A percentile compares a stretch with the other conserved stretches of the same genome.
These are phyloP conservation scores for Colletotrichum higginsianum DNA, from an alignment of 2,329 filamentous ascomycete genomes.

Conservation along the genomic window DNA sequence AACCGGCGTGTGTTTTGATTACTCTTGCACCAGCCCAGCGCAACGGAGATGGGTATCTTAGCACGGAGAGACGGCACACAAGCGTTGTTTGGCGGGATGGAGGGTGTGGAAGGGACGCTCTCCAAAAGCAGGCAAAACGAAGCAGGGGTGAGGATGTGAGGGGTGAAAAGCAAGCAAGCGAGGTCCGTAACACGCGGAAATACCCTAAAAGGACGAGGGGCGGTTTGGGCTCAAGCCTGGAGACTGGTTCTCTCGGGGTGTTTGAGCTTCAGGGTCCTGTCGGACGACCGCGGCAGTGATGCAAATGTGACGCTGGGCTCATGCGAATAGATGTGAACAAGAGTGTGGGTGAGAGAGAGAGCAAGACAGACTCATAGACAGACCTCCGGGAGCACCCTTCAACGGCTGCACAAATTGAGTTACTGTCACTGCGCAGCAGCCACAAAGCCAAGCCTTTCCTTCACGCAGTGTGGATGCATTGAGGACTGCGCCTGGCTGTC, in stretches of 20 bases:
- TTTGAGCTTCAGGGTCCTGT: conserved; percentile 30
- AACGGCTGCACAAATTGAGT: neutral
- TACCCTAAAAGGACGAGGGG: conserved; percentile 3
- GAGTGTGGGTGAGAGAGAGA: neutral
- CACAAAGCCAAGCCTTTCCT: conserved; percentile 26
- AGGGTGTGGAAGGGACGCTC: conserved; percentile 1
- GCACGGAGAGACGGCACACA: conserved; percentile 39
- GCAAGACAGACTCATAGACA: neutral
- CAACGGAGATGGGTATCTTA: conserved; percentile 29
- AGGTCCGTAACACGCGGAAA: conserved; percentile 17
- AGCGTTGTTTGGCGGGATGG: conserved; percentile 25
- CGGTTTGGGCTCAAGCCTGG: neutral
- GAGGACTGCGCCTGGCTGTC: conserved; percentile 14
- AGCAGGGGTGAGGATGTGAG: conserved; percentile 5
- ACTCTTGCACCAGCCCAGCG: conserved; percentile 21
- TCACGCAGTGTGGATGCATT: neutral
- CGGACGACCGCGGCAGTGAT: conserved; percentile 14
- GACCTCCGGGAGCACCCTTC: neutral
- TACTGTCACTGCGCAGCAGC: conserved; percentile 25
- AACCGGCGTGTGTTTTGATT: conserved; percentile 27
- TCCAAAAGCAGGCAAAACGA: conserved; percentile 24
- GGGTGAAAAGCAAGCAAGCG: conserved; percentile 24
- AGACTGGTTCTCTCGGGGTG: neutral
- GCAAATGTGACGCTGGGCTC: conserved; percentile 25
- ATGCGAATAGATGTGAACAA: conserved; percentile 11